phyloP scores from a whole-genome alignment of 345 rosid genomes.

The Brassica rapa region DNA sequence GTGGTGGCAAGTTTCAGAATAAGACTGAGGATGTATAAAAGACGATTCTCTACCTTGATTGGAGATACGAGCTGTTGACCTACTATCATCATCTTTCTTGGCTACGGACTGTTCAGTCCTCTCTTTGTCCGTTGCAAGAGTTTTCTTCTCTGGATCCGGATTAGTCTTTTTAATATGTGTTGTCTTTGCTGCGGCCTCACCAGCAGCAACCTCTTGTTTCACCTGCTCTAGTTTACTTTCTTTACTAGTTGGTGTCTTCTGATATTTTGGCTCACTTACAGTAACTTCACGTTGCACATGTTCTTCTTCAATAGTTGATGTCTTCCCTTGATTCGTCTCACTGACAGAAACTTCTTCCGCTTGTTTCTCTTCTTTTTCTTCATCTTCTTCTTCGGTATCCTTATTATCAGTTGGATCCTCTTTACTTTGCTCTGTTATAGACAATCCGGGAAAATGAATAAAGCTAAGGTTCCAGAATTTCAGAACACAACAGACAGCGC shows the following conservation, averaged over 20 bases:
- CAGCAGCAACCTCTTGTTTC: slow-evolving; percentile 28
- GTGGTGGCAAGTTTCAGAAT: too few species aligned
- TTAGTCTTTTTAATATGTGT: slow-evolving; percentile 14
- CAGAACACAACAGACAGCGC: slow-evolving; percentile 10
- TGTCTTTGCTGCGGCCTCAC: slow-evolving; percentile 21
- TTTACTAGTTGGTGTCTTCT: slow-evolving; percentile 20
- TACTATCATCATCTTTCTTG: slow-evolving; percentile 28
- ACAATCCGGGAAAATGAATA: slow-evolving; percentile 3
- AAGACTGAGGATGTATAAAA: slow-evolving; percentile 12
- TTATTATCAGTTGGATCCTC: slow-evolving; percentile 13
- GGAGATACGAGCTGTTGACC: slow-evolving; percentile 12
- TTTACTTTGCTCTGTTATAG: slow-evolving; percentile 18
- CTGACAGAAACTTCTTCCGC: background rate
- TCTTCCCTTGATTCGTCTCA: background rate
- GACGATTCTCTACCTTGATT: slow-evolving; percentile 28
- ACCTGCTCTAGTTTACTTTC: slow-evolving; percentile 18
- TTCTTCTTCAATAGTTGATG: slow-evolving; percentile 19
- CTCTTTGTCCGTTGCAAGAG: slow-evolving; percentile 22
- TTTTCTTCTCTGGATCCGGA: slow-evolving; percentile 14
- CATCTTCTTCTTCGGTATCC: background rate
- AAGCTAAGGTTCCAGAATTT: background rate
- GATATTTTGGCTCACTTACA: slow-evolving; percentile 15
- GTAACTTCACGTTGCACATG: slow-evolving; percentile 16
- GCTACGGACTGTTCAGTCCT: slow-evolving; percentile 5
- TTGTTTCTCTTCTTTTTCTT: slow-evolving; percentile 6